These are phyloP conservation scores for Neoconidiobolus thromboides DNA, from an alignment of 371 early-diverging fungal species.

Conservation along the genomic window DNA sequence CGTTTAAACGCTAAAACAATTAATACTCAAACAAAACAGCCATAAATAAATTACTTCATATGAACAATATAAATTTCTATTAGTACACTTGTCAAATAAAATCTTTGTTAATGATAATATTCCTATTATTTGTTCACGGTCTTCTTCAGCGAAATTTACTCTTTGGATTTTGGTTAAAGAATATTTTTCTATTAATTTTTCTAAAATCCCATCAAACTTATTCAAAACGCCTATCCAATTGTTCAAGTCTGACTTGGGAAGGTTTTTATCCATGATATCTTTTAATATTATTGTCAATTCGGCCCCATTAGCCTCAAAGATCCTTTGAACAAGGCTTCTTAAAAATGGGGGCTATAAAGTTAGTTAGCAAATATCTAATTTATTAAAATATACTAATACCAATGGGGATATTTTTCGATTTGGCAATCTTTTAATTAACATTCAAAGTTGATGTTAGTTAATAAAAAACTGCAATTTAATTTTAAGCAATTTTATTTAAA, in stretches of 20 bases:
- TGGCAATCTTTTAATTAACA: not conserved
- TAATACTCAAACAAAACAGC: conserved; percentile 4
- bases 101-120: conserved; percentile 54
- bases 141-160: conserved; percentile 25
- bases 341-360: not conserved
- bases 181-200: conserved; percentile 33
- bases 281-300: not conserved
- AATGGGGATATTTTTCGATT: not conserved
- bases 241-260: conserved; percentile 76
- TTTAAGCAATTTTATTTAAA: no score
- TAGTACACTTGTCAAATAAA: conserved; percentile 86
- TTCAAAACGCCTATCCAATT: conserved; percentile 89
- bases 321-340: not conserved
- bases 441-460: not conserved
- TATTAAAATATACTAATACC: not conserved
- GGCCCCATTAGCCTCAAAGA: not conserved
- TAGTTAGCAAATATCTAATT: not conserved
- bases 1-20: conserved; percentile 37
- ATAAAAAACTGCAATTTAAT: no score
- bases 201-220: conserved; percentile 72
- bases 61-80: conserved; percentile 79
- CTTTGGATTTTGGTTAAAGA: conserved; percentile 38
- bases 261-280: conserved; percentile 37
- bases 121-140: conserved; percentile 37
- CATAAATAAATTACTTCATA: conserved; percentile 46